These are phyloP conservation scores for Dysphania ambrosioides DNA, from an alignment of 148 eudicot species.

Conservation along the genomic window DNA sequence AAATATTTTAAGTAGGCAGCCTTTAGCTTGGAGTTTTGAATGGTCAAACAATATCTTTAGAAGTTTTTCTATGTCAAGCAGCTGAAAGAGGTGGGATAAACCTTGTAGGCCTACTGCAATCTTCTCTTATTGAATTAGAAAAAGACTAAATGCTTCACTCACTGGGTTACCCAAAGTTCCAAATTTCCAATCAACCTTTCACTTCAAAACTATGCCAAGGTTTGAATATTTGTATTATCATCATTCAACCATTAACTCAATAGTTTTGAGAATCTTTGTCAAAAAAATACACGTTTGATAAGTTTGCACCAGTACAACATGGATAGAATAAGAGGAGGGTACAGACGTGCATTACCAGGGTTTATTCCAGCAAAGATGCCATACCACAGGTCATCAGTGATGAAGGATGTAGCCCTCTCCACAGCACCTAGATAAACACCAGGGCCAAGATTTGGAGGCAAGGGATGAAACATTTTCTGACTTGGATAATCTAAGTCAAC, in stretches of 20 bases:
- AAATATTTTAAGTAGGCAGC: neutral
- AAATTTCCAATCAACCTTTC: neutral
- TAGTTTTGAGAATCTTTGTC: neutral
- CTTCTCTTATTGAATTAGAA: neutral
- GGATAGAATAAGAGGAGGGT: neutral
- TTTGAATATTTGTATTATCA: neutral
- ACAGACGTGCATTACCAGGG: constrained; percentile 55
- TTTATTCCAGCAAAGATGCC: constrained; percentile 93
- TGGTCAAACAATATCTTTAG: neutral
- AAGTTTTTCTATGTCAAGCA: neutral
- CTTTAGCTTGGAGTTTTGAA: neutral
- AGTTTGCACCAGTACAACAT: neutral
- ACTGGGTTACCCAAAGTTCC: neutral
- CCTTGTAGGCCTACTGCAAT: neutral
- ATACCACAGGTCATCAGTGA: constrained; percentile 94
- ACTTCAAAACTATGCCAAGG: neutral
- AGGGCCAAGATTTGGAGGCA: constrained; percentile 97
- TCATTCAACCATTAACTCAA: neutral
- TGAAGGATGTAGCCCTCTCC: constrained; percentile 96
- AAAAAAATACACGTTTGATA: neutral
- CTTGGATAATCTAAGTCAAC: constrained; percentile 92
- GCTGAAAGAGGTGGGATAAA: neutral
- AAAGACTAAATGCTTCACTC: constrained; percentile 2
- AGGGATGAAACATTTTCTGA: constrained; percentile 98
- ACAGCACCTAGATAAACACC: constrained; percentile 95